Evolutionary conservation across 2,329 filamentous ascomycete genomes (phyloP).

Genomic region (Penicillium sp.): DNA sequence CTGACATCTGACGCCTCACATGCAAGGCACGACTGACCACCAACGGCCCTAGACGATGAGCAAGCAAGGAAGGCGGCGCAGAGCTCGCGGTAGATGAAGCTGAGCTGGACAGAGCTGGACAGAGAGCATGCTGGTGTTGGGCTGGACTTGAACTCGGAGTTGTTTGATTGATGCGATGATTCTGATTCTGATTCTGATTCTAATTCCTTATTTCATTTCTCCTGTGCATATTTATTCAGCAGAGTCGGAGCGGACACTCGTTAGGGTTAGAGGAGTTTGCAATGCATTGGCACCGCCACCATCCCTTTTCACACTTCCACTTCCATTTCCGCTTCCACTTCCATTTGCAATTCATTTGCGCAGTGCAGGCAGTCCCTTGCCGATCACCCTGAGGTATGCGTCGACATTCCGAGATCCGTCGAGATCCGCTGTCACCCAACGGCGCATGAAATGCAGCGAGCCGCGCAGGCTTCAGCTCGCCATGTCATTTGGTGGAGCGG

Average conservation of each 20-base stretch:
- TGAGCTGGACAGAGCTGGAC: too few species aligned
- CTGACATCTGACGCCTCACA: slow-evolving; percentile 17
- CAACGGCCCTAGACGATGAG: slow-evolving; percentile 17
- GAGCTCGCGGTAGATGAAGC: background rate
- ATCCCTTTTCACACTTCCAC: background rate
- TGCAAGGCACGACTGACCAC: slow-evolving; percentile 15
- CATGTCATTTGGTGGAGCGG: slow-evolving; percentile 4
- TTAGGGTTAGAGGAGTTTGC: slow-evolving; percentile 3
- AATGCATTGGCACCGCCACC: slow-evolving; percentile 1
- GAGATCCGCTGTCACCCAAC: slow-evolving; percentile 11
- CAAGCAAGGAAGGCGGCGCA: slow-evolving; percentile 3
- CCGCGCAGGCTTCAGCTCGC: slow-evolving; percentile 2
- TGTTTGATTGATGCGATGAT: too few species aligned
- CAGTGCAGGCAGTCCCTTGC: too few species aligned
- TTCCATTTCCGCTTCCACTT: background rate
- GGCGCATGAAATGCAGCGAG: slow-evolving; percentile 9
- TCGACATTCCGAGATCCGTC: slow-evolving; percentile 5
- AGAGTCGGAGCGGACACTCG: background rate
- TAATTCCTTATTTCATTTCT: too few species aligned
- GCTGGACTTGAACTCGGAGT: too few species aligned
- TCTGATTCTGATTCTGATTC: too few species aligned
- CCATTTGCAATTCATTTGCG: background rate
- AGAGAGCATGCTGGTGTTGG: too few species aligned
- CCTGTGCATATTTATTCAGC: too few species aligned
- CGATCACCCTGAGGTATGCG: background rate